Conservation (phyloP, 257 asterid genomes). For the Solanum medicagineum region DNA sequence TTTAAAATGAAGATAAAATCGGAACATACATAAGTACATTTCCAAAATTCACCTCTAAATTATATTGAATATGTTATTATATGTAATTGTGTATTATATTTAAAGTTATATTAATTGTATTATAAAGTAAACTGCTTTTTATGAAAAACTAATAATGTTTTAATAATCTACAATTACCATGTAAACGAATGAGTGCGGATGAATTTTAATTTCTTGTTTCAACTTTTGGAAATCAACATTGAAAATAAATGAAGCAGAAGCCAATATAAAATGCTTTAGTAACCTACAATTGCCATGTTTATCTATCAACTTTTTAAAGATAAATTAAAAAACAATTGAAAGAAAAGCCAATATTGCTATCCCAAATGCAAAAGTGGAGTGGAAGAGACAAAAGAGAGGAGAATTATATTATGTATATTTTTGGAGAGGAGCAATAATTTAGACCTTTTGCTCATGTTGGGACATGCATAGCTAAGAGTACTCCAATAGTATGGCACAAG, state of each 20-base stretch:
- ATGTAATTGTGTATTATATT: not conserved
- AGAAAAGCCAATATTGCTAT: not conserved
- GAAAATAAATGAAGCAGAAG: no score
- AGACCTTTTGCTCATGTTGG: not conserved
- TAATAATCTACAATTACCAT: not conserved
- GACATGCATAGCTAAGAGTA: not conserved
- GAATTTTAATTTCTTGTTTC: not conserved
- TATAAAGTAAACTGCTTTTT: not conserved
- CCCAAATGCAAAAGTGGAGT: not conserved
- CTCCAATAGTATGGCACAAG: not conserved
- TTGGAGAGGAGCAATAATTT: not conserved
- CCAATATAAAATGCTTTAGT: not conserved
- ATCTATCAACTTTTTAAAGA: not conserved
- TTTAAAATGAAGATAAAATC: not conserved
- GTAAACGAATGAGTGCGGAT: not conserved
- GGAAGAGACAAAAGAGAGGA: not conserved
- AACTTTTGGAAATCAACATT: no score
- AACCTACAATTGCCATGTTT: not conserved
- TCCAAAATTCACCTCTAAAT: not conserved
- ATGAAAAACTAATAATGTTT: not conserved
- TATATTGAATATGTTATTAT: not conserved
- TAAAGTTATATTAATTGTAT: not conserved
- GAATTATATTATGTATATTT: not conserved
- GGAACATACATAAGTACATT: accelerated
- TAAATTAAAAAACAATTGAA: not conserved